phyloP scores from a whole-genome alignment of 1,284 basidiomycete species.

The Termitomyces sp. region DNA sequence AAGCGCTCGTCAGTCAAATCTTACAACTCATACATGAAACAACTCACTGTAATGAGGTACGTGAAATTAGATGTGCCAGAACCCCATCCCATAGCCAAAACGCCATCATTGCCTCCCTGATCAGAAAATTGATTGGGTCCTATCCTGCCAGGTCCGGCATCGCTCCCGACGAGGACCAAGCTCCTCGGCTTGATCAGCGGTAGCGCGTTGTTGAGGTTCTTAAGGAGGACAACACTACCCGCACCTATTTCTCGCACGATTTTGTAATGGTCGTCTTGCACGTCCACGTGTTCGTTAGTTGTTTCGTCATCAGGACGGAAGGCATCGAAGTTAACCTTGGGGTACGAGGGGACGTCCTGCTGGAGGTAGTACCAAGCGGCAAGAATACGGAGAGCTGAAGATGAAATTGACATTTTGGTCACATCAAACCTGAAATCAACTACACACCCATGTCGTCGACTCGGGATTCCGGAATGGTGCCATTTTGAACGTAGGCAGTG shows the following conservation, averaged over 20 bases:
- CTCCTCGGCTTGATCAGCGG: conserved; percentile 59
- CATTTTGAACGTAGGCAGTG: conserved; percentile 62
- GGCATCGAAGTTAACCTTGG: conserved; percentile 55
- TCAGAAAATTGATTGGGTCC: conserved; percentile 76
- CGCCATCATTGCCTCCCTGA: conserved; percentile 58
- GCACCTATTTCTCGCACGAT: conserved; percentile 73
- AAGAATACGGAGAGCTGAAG: conserved; percentile 49
- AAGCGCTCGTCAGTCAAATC: background rate
- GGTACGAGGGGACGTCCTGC: conserved; percentile 61
- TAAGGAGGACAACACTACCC: conserved; percentile 75
- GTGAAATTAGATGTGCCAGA: conserved; percentile 61
- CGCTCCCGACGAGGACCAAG: conserved; percentile 61
- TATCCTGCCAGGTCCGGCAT: conserved; percentile 61
- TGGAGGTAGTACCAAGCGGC: conserved; percentile 56
- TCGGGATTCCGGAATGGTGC: conserved; percentile 59
- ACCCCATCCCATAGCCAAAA: conserved; percentile 85
- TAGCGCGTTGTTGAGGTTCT: conserved; percentile 66
- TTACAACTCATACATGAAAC: background rate
- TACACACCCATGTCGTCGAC: conserved; percentile 58
- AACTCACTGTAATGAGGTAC: conserved; percentile 52
- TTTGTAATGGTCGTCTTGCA: conserved; percentile 69
- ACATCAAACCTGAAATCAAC: background rate
- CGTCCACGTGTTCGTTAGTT: conserved; percentile 67
- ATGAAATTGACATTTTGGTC: background rate
- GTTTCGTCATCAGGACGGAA: conserved; percentile 46